These are phyloP conservation scores for Phytophthora ramorum DNA, from an alignment of 352 stramenopile genomes.

Conservation along the genomic window DNA sequence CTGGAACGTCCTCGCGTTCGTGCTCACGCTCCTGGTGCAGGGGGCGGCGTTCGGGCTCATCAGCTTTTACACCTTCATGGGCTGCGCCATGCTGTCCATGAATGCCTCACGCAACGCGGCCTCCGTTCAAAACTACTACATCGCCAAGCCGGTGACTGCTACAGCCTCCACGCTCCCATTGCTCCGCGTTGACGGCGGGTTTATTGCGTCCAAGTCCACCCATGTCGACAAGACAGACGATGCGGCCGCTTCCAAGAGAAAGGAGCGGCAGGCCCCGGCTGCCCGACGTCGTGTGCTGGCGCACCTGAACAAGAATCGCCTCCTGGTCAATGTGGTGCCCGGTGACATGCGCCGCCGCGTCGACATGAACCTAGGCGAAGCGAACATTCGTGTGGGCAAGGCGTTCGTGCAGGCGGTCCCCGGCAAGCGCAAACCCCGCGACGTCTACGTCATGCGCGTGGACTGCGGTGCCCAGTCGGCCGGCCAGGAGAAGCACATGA, in stretches of 20 bases:
- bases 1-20: slow-evolving; percentile 34
- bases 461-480: slow-evolving; percentile 55
- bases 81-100: slow-evolving; percentile 47
- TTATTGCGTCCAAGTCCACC: slow-evolving; percentile 24
- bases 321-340: slow-evolving; percentile 62
- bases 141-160: neutral
- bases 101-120: slow-evolving; percentile 13
- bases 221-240: slow-evolving; percentile 33
- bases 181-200: slow-evolving; percentile 31
- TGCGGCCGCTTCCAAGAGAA: slow-evolving; percentile 29
- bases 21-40: slow-evolving; percentile 39
- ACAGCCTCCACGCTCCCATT: slow-evolving; percentile 34
- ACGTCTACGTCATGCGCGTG: slow-evolving; percentile 81
- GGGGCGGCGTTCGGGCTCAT: slow-evolving; percentile 47
- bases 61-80: slow-evolving; percentile 61
- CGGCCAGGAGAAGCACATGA: slow-evolving; percentile 79
- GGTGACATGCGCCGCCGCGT: slow-evolving; percentile 62
- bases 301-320: slow-evolving; percentile 45
- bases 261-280: slow-evolving; percentile 45
- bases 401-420: slow-evolving; percentile 56
- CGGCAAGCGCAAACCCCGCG: slow-evolving; percentile 48
- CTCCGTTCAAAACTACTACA: slow-evolving; percentile 13
- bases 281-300: slow-evolving; percentile 52
- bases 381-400: slow-evolving; percentile 83
- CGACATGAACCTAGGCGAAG: slow-evolving; percentile 56